phyloP scores from a whole-genome alignment of 306 rosid species.

The Abrus pulchellus region DNA sequence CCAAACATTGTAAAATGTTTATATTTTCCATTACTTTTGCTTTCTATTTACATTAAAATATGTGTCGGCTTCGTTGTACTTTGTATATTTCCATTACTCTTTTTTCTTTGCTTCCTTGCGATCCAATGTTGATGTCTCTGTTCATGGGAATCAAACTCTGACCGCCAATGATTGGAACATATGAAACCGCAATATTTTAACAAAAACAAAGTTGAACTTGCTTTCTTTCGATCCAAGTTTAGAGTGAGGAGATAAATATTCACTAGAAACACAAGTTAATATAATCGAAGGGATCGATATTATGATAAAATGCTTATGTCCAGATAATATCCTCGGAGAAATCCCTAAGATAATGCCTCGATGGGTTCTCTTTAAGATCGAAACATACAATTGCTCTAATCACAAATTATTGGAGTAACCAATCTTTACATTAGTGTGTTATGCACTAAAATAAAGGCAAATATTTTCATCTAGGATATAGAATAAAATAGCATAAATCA shows the following conservation, averaged over 20 bases:
- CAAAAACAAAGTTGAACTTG: conserved; percentile 10
- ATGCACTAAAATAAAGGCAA: not conserved
- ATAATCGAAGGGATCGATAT: conserved; percentile 2
- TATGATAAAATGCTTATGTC: conserved; percentile 1
- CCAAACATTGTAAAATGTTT: conserved; percentile 46
- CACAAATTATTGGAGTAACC: not conserved
- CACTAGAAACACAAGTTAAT: not conserved
- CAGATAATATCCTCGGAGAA: not conserved
- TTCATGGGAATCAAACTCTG: conserved; percentile 58
- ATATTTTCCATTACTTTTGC: conserved; percentile 43
- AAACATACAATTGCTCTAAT: not conserved
- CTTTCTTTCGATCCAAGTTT: conserved; percentile 32
- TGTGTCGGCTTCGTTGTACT: conserved; percentile 68
- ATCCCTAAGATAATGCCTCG: not conserved
- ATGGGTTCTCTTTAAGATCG: not conserved
- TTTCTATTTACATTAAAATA: conserved; percentile 48
- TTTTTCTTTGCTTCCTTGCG: conserved; percentile 33
- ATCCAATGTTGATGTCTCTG: conserved; percentile 42
- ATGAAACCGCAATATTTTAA: conserved; percentile 47
- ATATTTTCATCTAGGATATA: not conserved
- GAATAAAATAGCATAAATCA: conserved; percentile 28
- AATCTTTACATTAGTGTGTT: not conserved
- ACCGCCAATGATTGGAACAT: conserved; percentile 63
- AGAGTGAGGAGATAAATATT: not conserved
- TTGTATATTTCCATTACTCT: conserved; percentile 36